These are phyloP conservation scores for Leishmania aethiopica DNA, from an alignment of 208 protist species.

Conservation along the genomic window DNA sequence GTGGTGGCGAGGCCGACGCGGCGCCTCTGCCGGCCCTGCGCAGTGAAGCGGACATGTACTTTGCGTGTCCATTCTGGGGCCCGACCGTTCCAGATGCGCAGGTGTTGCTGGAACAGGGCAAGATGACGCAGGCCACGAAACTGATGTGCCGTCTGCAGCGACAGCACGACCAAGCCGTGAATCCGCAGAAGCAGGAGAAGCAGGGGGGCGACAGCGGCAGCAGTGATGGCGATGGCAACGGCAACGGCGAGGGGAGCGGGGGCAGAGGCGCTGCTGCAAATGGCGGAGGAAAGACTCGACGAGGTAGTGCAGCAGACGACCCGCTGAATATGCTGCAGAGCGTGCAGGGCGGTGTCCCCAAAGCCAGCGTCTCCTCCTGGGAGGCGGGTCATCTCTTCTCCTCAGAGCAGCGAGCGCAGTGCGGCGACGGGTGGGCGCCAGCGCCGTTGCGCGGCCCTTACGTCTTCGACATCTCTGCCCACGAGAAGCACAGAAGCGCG, in stretches of 20 bases:
- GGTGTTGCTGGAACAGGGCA: constrained; percentile 45
- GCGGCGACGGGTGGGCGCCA: constrained; percentile 28
- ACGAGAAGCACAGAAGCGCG: constrained; percentile 16
- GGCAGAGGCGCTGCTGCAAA: not conserved
- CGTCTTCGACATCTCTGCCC: constrained; percentile 17
- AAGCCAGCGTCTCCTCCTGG: constrained; percentile 7
- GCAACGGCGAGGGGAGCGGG: not conserved
- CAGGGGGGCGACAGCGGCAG: not conserved
- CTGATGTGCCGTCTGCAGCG: constrained; percentile 33
- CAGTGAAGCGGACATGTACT: constrained; percentile 37
- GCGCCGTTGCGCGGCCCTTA: constrained; percentile 33
- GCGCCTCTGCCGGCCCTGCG: not conserved
- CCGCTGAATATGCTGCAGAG: constrained; percentile 10
- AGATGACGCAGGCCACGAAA: constrained; percentile 35
- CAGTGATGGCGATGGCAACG: not conserved
- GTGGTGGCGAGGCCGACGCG: not conserved
- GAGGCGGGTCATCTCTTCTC: constrained; percentile 17
- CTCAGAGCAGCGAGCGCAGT: constrained; percentile 30
- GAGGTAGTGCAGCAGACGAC: not conserved
- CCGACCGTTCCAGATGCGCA: constrained; percentile 40
- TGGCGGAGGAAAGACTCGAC: not conserved
- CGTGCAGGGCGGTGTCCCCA: not conserved
- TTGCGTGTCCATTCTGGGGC: constrained; percentile 46
- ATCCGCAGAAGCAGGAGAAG: not conserved
- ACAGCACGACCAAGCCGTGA: not conserved